A percentile compares a stretch with the other conserved stretches of the same genome.
Evolutionary conservation across 2,329 filamentous ascomycete genomes (phyloP).

Genomic region (Beauveria pseudobassiana): DNA sequence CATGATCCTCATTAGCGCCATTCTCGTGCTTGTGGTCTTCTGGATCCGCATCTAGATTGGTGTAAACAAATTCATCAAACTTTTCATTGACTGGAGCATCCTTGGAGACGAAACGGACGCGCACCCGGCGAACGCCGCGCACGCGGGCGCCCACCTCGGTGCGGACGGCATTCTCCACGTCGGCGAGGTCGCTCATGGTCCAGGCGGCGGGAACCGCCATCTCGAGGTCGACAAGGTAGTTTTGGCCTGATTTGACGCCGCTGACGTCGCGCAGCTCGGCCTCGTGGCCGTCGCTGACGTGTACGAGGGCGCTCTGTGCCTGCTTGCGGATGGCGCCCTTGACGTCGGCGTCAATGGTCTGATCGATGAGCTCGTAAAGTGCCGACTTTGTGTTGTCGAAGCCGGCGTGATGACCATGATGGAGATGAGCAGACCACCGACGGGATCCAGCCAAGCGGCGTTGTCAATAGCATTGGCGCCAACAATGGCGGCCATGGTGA

Average conservation of each 20-base stretch:
- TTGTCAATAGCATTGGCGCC: slow-evolving; percentile 81
- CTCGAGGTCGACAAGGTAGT: slow-evolving; percentile 88
- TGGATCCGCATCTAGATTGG: slow-evolving; percentile 56
- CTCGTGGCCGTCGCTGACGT: slow-evolving; percentile 45
- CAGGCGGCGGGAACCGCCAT: slow-evolving; percentile 69
- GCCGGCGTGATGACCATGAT: slow-evolving; percentile 89
- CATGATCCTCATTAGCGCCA: neutral
- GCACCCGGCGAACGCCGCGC: slow-evolving; percentile 74
- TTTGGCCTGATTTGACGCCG: slow-evolving; percentile 92
- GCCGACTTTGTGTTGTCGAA: slow-evolving; percentile 77
- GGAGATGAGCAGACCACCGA: slow-evolving; percentile 87
- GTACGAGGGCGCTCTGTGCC: slow-evolving; percentile 49
- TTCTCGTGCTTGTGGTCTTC: slow-evolving; percentile 28
- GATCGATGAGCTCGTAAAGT: slow-evolving; percentile 84
- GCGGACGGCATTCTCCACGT: slow-evolving; percentile 68
- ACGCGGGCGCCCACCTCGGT: slow-evolving; percentile 67
- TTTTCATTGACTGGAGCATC: slow-evolving; percentile 49
- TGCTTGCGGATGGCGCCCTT: slow-evolving; percentile 64
- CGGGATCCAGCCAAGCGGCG: slow-evolving; percentile 87
- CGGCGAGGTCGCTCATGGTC: slow-evolving; percentile 63
- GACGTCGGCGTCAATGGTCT: slow-evolving; percentile 78
- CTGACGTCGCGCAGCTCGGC: slow-evolving; percentile 71
- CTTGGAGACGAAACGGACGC: slow-evolving; percentile 72
- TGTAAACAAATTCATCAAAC: slow-evolving; percentile 73
- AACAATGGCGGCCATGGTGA: slow-evolving; percentile 81